Conservation (phyloP, 2,329 filamentous ascomycete species). For the Neocucurbitaria cava region DNA sequence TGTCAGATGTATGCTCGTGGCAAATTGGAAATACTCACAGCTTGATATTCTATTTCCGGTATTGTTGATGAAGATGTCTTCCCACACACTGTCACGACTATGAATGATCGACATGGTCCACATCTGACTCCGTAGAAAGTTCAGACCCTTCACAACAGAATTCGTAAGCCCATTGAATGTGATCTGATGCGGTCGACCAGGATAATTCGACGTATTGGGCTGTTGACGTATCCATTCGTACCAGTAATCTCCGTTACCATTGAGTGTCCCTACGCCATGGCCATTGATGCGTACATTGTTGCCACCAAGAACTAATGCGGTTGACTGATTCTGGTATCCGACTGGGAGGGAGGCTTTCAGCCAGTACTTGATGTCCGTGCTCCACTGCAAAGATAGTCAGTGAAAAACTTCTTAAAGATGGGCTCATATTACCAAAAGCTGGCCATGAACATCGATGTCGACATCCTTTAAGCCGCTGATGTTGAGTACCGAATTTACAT, state of each 20-base stretch:
- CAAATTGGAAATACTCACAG: not conserved
- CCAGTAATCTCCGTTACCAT: constrained; percentile 68
- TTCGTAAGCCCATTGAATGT: constrained; percentile 60
- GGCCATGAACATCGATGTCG: constrained; percentile 34
- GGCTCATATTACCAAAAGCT: constrained; percentile 18
- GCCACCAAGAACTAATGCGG: constrained; percentile 53
- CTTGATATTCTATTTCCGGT: constrained; percentile 28
- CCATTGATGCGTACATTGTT: constrained; percentile 59
- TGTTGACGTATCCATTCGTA: constrained; percentile 57
- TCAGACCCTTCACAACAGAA: constrained; percentile 56
- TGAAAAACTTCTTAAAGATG: not conserved
- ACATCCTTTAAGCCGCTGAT: constrained; percentile 31
- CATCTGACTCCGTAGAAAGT: constrained; percentile 66
- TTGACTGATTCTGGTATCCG: constrained; percentile 44
- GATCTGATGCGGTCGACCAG: constrained; percentile 59
- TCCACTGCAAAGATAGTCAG: constrained; percentile 21
- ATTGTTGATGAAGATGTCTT: constrained; percentile 63
- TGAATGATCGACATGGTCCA: constrained; percentile 64
- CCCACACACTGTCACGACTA: constrained; percentile 55
- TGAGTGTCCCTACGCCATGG: constrained; percentile 60
- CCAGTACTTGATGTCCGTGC: constrained; percentile 37
- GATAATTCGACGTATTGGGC: constrained; percentile 32
- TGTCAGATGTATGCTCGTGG: not conserved
- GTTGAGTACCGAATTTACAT: constrained; percentile 30
- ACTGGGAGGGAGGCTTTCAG: constrained; percentile 35